Evolutionary conservation across 2,329 filamentous ascomycete species (phyloP).

Genomic region (Trichoderma breve): DNA sequence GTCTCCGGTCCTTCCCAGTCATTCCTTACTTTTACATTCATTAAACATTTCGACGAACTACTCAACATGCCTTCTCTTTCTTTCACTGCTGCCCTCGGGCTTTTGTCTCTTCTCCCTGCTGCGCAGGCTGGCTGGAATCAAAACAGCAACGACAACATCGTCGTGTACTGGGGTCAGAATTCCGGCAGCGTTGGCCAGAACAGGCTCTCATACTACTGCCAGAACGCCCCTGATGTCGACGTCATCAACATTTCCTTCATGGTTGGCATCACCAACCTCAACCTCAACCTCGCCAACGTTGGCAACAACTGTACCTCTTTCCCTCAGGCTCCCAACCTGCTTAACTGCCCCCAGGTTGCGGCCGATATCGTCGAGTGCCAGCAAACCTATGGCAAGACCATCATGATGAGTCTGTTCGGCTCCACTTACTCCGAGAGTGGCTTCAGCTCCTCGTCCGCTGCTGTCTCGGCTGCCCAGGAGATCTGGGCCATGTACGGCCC

Average conservation of each 20-base stretch:
- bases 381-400: constrained; percentile 58
- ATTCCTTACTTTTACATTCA: background rate
- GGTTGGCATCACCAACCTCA: constrained; percentile 52
- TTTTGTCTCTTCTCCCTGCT: constrained; percentile 30
- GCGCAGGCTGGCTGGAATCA: constrained; percentile 45
- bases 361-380: constrained; percentile 61
- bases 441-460: constrained; percentile 52
- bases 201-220: constrained; percentile 57
- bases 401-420: constrained; percentile 67
- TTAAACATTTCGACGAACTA: background rate
- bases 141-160: constrained; percentile 51
- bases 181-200: constrained; percentile 54
- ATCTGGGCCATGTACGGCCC: constrained; percentile 73
- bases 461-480: constrained; percentile 55
- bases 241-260: constrained; percentile 55
- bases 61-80: constrained; percentile 17
- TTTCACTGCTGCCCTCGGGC: constrained; percentile 22
- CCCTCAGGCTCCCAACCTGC: constrained; percentile 39
- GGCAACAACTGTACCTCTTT: constrained; percentile 60
- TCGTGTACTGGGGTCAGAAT: constrained; percentile 71
- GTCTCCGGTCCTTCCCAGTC: background rate
- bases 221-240: constrained; percentile 29
- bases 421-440: constrained; percentile 65
- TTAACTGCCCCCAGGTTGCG: constrained; percentile 63
- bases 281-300: constrained; percentile 63